These are phyloP conservation scores for Calonectria pseudoreteaudii DNA, from an alignment of 2,329 filamentous ascomycete genomes.

Conservation along the genomic window DNA sequence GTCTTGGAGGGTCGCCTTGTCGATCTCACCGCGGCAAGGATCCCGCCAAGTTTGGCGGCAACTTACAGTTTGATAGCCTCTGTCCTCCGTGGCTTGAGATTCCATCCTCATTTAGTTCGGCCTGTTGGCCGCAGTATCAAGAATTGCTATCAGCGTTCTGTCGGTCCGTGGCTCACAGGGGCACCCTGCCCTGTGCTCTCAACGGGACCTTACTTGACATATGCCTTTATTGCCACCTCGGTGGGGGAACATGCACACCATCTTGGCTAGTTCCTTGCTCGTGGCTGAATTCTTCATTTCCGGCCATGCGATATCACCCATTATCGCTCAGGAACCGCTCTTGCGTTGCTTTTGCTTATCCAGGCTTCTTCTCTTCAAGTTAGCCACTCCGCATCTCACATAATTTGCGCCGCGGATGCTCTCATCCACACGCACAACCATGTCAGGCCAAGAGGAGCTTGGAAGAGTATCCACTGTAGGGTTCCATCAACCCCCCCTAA, in stretches of 20 bases:
- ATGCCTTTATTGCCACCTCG: neutral
- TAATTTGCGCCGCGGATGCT: neutral
- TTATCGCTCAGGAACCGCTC: neutral
- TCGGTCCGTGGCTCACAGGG: constrained; percentile 14
- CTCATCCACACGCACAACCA: neutral
- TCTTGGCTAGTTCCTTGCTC: neutral
- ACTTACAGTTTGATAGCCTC: neutral
- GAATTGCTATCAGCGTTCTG: neutral
- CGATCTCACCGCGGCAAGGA: constrained; percentile 9
- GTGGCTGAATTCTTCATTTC: constrained; percentile 22
- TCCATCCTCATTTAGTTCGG: neutral
- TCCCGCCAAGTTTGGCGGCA: neutral
- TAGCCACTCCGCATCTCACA: neutral
- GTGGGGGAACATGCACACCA: constrained; percentile 21
- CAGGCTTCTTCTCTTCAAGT: neutral
- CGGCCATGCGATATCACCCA: constrained; percentile 6
- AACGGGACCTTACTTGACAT: neutral
- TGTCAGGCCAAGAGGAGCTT: neutral
- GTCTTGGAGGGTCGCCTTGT: constrained; percentile 3
- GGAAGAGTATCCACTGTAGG: neutral
- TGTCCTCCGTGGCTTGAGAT: neutral
- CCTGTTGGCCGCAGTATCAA: neutral
- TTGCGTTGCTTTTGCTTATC: neutral
- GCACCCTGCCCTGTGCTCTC: constrained; percentile 12
- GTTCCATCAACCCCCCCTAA: constrained; percentile 19